Evolutionary conservation across 306 rosid genomes (phyloP).

Genomic region (Sechiopsis laciniata): DNA sequence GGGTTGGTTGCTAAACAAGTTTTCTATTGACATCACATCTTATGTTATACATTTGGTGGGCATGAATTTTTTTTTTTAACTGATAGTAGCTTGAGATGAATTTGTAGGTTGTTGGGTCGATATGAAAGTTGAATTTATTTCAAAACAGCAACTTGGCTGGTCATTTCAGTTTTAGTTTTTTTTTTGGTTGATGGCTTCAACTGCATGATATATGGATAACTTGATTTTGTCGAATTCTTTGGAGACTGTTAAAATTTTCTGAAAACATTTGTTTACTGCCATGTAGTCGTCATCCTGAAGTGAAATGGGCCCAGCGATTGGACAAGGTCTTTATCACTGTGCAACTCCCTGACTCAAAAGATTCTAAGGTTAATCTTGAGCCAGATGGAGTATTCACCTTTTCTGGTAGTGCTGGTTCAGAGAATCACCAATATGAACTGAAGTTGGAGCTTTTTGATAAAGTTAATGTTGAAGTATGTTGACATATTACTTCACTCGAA

Average conservation of each 20-base stretch:
- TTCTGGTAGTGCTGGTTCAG: constrained; percentile 70
- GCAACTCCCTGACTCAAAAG: constrained; percentile 70
- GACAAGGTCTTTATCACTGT: constrained; percentile 86
- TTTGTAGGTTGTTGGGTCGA: too few species aligned
- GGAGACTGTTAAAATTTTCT: background rate
- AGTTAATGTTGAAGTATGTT: constrained; percentile 81
- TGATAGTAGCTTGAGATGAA: background rate
- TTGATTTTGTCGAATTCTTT: background rate
- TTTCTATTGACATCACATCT: background rate
- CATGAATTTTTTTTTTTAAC: background rate
- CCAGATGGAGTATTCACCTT: constrained; percentile 74
- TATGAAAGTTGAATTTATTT: constrained; percentile 1
- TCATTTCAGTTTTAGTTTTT: background rate
- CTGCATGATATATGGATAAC: background rate
- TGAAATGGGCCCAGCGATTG: constrained; percentile 95
- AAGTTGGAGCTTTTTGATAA: constrained; percentile 82
- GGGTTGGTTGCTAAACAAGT: background rate
- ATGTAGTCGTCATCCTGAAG: constrained; percentile 92
- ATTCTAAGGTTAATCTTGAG: constrained; percentile 75
- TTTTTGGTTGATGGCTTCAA: background rate
- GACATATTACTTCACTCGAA: background rate
- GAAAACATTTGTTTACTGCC: background rate
- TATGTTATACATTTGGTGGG: background rate
- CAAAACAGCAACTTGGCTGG: background rate
- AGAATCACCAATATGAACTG: constrained; percentile 53